Percentiles rank a stretch among this genome's conserved stretches.
Evolutionary conservation across 1,139 yeast genomes (phyloP).

Genomic region (Nakaseomyces bracarensis): DNA sequence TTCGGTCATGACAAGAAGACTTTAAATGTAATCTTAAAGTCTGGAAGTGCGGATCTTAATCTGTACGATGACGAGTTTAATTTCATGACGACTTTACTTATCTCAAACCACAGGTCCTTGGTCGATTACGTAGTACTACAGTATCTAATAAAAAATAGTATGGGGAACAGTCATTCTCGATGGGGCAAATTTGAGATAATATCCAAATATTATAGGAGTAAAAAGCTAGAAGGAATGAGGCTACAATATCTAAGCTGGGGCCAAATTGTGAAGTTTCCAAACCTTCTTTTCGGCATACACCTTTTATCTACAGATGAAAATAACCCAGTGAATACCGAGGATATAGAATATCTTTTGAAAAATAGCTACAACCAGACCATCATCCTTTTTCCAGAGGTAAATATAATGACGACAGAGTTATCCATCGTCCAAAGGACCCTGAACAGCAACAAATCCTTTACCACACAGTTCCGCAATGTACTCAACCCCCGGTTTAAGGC

Average conservation of each 20-base stretch:
- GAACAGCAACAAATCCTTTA: conserved; percentile 42
- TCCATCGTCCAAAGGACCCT: conserved; percentile 43
- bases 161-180: neutral
- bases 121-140: conserved; percentile 27
- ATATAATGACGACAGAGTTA: conserved; percentile 46
- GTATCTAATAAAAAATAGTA: conserved; percentile 15
- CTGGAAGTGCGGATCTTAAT: conserved; percentile 19
- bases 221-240: conserved; percentile 11
- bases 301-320: conserved; percentile 28
- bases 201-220: conserved; percentile 10
- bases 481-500: conserved; percentile 55
- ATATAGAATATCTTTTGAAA: conserved; percentile 12
- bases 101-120: conserved; percentile 30
- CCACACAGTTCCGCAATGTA: conserved; percentile 43
- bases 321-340: conserved; percentile 11
- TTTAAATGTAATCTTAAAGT: conserved; percentile 20
- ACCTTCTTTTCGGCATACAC: conserved; percentile 17
- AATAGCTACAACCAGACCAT: conserved; percentile 32
- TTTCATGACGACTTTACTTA: conserved; percentile 21
- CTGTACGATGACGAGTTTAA: conserved; percentile 11
- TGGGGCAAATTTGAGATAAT: conserved; percentile 10
- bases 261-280: conserved; percentile 22
- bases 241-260: conserved; percentile 29
- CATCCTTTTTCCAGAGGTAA: conserved; percentile 59
- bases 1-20: conserved; percentile 16